A percentile compares a stretch with the other conserved stretches of the same genome.
These are phyloP conservation scores for Phyllosticta citriasiana DNA, from an alignment of 2,329 filamentous ascomycete species.

Conservation along the genomic window DNA sequence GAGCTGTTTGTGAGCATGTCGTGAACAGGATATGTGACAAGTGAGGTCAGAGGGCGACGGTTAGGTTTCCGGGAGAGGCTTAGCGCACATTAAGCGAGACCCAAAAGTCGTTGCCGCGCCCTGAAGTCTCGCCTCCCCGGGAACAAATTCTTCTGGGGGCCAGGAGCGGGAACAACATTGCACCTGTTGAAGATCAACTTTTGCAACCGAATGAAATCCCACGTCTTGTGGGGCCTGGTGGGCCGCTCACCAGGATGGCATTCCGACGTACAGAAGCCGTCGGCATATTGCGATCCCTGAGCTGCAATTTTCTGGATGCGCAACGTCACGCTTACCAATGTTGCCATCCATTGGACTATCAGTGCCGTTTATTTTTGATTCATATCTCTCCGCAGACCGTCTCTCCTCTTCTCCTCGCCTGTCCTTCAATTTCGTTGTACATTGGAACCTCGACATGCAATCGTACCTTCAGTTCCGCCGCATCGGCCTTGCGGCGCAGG, in stretches of 20 bases:
- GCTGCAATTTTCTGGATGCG: slow-evolving; percentile 1
- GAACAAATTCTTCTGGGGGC: background rate
- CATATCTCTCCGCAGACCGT: background rate
- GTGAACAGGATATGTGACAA: background rate
- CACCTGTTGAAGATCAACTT: background rate
- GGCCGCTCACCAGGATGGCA: background rate
- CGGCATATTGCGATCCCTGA: background rate
- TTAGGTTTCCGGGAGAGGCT: background rate
- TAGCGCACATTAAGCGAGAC: background rate
- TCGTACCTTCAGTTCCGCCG: slow-evolving; percentile 19
- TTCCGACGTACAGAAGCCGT: background rate
- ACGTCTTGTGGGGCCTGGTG: background rate
- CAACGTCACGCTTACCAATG: slow-evolving; percentile 8
- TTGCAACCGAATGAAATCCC: background rate
- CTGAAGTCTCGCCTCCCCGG: background rate
- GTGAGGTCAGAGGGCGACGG: background rate
- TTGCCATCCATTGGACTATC: background rate
- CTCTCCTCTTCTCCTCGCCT: background rate
- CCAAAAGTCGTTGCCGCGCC: background rate
- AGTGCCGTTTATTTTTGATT: background rate
- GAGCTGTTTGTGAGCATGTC: background rate
- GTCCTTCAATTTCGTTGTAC: background rate
- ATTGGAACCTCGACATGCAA: slow-evolving; percentile 16
- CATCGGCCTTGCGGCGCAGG: slow-evolving; percentile 13
- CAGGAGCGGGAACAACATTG: background rate